Base-by-base conservation (phyloP, 2,329 filamentous ascomycete genomes). In the Ilyonectria destructans region DNA sequence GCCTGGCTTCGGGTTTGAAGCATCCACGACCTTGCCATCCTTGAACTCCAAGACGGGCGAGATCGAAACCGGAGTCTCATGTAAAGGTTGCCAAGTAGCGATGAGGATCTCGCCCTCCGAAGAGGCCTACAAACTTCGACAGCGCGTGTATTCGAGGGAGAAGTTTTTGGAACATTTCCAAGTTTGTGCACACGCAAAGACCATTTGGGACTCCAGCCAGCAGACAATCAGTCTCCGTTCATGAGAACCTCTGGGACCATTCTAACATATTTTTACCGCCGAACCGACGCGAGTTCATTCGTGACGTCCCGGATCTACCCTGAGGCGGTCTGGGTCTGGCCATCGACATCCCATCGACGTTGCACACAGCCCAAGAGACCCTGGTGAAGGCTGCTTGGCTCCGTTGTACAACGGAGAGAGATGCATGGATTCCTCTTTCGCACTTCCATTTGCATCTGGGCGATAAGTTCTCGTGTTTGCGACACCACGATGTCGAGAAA, bases 121-220 rank as follows among this genome's bases (percentile, higher is more conserved):
- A 33, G 35, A 58, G 33, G 58, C 58, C n/a, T 67, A 62, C 31
- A 58, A 58, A 43, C 54, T 46, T 4, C 64, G 64, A 15, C 64
- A 58, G 37, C 64, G 52, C 10, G 58, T 62, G 40, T 67, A 67
- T 45, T 54, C 58, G 10, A 56, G 64, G 13, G 58, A 62, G 26
- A 67, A 19, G 31, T 67, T 58, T 58, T 8, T 62, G 31, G 54
- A 67, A 19, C 64, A 67, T 51, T 67, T 62, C 58, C 51, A 58
- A 21, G 46, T 43, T 21, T 67, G 64, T 17, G 33, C 21, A 19
- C 54, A 62, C 46, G 64, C 64, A 12, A 40, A 26, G 10, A 54
- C 48, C 15, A 67, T 67, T 46, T 67, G 64, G 64, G 29, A 54
- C 23, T 43, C 58, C 13, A 56, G 46, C 13, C 54, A 62, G 54